Percentiles rank a stretch among this genome's conserved stretches.
These are phyloP conservation scores for Nepenthes mirabilis DNA, from an alignment of 148 eudicot genomes.

Conservation along the genomic window DNA sequence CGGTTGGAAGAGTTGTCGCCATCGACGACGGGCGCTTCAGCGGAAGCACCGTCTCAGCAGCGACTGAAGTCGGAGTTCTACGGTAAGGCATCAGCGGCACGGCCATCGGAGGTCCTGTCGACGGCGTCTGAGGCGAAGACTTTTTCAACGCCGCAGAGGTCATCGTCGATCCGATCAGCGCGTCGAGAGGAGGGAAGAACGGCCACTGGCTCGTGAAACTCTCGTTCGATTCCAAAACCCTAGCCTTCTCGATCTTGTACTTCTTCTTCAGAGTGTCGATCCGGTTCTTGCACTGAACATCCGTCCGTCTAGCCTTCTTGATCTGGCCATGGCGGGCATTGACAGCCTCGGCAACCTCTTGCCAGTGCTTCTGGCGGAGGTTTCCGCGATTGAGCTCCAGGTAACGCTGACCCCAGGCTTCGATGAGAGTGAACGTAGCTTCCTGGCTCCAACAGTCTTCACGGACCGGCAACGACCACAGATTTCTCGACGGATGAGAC, in stretches of 20 bases:
- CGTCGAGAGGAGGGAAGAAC: conserved; percentile 15
- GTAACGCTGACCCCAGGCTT: conserved; percentile 14
- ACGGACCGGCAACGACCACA: conserved; percentile 3
- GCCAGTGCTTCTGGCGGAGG: conserved; percentile 15
- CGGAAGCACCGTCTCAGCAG: conserved; percentile 3
- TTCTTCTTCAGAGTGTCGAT: conserved; percentile 26
- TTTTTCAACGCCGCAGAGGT: conserved; percentile 1
- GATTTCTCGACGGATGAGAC: not conserved
- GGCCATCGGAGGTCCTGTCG: conserved; percentile 4
- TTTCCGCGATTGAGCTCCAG: conserved; percentile 12
- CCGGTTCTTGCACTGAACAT: conserved; percentile 23
- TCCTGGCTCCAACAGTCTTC: conserved; percentile 14
- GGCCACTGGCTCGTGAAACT: conserved; percentile 13
- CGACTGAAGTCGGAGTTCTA: not conserved
- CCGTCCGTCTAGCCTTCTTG: conserved; percentile 7
- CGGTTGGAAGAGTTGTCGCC: not conserved
- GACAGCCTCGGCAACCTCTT: conserved; percentile 23
- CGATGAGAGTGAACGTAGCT: conserved; percentile 9
- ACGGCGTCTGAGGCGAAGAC: conserved; percentile 1
- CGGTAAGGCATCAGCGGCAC: conserved; percentile 2
- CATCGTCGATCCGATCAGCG: conserved; percentile 11
- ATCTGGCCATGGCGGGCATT: conserved; percentile 7
- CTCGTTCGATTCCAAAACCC: not conserved
- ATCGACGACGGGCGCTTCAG: conserved; percentile 8
- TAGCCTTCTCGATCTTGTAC: conserved; percentile 16